Percentiles rank a stretch among this genome's conserved stretches.
Conservation (phyloP, 2,329 filamentous ascomycete genomes). For the Knoxdaviesia capensis region DNA sequence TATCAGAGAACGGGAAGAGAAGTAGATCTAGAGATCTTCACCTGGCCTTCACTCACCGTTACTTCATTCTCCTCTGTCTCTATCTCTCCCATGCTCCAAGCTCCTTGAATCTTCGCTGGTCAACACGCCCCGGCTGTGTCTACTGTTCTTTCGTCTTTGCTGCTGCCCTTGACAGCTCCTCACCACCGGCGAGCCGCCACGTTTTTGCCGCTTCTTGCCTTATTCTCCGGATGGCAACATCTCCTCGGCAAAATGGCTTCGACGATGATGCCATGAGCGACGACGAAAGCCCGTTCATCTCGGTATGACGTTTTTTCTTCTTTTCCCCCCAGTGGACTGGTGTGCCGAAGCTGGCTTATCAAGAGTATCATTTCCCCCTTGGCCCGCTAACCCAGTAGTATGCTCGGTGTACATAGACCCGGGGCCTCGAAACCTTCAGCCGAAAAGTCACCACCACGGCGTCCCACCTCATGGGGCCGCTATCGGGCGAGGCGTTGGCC, state of each 20-base stretch:
- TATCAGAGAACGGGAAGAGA: background rate
- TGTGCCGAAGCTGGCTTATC: too few species aligned
- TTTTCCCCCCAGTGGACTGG: background rate
- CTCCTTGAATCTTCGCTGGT: background rate
- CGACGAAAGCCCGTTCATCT: constrained; percentile 6
- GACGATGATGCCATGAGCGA: constrained; percentile 2
- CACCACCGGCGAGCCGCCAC: too few species aligned
- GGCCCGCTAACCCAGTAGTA: background rate
- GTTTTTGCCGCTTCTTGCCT: background rate
- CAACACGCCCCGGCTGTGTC: too few species aligned
- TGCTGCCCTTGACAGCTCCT: too few species aligned
- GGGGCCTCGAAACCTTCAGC: constrained; percentile 78
- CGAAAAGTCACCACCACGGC: constrained; percentile 91
- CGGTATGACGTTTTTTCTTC: constrained; percentile 4
- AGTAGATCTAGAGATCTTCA: background rate
- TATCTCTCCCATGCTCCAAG: background rate
- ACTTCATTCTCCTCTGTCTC: background rate
- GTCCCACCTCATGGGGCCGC: constrained; percentile 63
- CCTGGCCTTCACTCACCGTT: background rate
- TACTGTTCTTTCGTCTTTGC: too few species aligned
- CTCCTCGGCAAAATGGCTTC: constrained; percentile 1
- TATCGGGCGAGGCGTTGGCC: constrained; percentile 29
- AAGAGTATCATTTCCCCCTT: background rate
- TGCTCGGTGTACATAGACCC: constrained; percentile 33
- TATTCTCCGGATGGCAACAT: background rate